phyloP scores from a whole-genome alignment of 345 rosid species.

The Trapa bicornis region DNA sequence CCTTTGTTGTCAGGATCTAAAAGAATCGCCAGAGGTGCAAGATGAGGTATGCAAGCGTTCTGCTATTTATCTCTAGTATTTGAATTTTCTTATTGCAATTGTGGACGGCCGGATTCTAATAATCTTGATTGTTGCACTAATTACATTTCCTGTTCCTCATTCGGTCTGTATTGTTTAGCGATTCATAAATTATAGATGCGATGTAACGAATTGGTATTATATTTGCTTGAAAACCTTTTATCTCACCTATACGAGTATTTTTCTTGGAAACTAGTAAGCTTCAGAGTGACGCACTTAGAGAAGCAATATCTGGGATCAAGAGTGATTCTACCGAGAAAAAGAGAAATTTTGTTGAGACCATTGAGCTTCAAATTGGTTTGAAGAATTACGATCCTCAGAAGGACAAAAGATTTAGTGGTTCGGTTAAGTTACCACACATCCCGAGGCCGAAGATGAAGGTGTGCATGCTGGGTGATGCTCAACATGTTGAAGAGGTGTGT shows the following conservation, averaged over 20 bases:
- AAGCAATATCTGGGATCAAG: constrained; percentile 37
- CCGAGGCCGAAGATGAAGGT: too few relatives aligned
- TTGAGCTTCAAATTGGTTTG: constrained; percentile 8
- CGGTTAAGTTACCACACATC: constrained; percentile 43
- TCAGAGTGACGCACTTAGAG: constrained; percentile 50
- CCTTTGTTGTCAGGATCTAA: neutral
- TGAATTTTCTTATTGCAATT: neutral
- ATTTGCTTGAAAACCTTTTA: neutral
- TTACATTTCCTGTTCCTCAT: neutral
- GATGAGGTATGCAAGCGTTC: constrained; percentile 3
- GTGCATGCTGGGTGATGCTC: constrained; percentile 40
- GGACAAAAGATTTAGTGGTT: constrained; percentile 55
- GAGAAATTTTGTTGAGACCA: constrained; percentile 59
- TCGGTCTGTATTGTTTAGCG: neutral
- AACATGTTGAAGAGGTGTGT: constrained; percentile 48
- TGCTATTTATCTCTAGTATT: neutral
- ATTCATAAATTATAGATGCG: too few relatives aligned
- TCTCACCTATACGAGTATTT: neutral
- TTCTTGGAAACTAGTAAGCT: constrained; percentile 39
- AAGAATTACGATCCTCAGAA: constrained; percentile 78
- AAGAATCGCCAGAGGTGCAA: neutral
- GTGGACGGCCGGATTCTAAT: too few relatives aligned
- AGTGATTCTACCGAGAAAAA: constrained; percentile 34
- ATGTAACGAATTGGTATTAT: neutral
- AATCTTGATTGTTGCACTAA: neutral